These are phyloP conservation scores for Penicillium atrosanguineum DNA, from an alignment of 495 filamentous ascomycete genomes.

Conservation along the genomic window DNA sequence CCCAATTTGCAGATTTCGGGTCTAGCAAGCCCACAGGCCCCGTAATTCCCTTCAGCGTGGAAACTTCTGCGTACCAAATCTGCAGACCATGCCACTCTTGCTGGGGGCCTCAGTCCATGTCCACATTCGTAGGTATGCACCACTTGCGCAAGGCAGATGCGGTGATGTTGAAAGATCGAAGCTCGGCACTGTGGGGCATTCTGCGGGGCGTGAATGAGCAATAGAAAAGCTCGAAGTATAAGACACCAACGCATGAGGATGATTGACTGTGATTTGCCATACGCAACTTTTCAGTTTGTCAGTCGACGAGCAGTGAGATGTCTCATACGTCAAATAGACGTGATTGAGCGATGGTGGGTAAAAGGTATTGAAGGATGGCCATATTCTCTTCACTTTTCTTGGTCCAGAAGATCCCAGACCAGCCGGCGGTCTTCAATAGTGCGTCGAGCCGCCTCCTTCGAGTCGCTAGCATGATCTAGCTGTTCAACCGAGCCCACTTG, in stretches of 20 bases:
- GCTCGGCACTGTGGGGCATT: neutral
- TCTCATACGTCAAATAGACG: neutral
- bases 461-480: constrained; percentile 2
- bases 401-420: constrained; percentile 40
- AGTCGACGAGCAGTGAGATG: neutral
- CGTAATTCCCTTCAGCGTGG: too few species aligned
- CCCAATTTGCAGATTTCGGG: too few species aligned
- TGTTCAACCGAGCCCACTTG: constrained; percentile 13
- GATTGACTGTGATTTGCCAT: too few species aligned
- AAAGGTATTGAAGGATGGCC: neutral
- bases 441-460: constrained; percentile 12
- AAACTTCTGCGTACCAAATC: neutral
- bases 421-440: constrained; percentile 26
- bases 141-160: neutral
- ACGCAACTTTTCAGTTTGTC: too few species aligned
- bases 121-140: neutral
- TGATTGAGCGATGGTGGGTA: neutral
- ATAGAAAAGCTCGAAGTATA: neutral
- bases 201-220: neutral
- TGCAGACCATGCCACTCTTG: neutral
- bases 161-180: neutral
- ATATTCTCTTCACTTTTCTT: constrained; percentile 16
- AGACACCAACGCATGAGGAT: neutral
- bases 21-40: too few species aligned
- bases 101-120: neutral